Percentiles rank a stretch among this genome's conserved stretches.
These are phyloP conservation scores for Fusarium sp. DNA, from an alignment of 2,329 filamentous ascomycete species.

Conservation along the genomic window DNA sequence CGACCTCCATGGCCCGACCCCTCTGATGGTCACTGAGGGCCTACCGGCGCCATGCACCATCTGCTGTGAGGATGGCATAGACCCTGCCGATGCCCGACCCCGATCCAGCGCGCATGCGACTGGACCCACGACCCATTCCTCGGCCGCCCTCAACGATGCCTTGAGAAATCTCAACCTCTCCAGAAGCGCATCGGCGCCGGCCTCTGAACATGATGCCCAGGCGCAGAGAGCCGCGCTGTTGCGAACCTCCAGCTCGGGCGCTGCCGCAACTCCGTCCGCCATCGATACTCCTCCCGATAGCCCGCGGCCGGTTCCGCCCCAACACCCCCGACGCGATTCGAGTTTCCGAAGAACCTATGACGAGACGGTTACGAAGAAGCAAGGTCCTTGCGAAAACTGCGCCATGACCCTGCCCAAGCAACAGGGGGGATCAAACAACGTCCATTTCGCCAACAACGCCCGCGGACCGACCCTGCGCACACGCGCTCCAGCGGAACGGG, in stretches of 20 bases:
- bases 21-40: conserved; percentile 77
- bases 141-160: conserved; percentile 59
- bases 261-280: conserved; percentile 53
- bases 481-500: conserved; percentile 69
- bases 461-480: conserved; percentile 71
- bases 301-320: conserved; percentile 57
- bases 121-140: conserved; percentile 48
- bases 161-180: conserved; percentile 61
- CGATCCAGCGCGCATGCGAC: conserved; percentile 55
- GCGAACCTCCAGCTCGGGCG: conserved; percentile 53
- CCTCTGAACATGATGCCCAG: conserved; percentile 59
- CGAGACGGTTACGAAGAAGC: conserved; percentile 72
- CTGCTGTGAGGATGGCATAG: conserved; percentile 63
- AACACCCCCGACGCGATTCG: conserved; percentile 63
- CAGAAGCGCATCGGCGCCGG: conserved; percentile 58
- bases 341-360: conserved; percentile 74
- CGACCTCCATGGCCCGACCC: conserved; percentile 76
- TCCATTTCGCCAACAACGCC: conserved; percentile 51
- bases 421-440: conserved; percentile 41
- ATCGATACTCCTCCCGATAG: conserved; percentile 71
- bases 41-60: conserved; percentile 69
- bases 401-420: conserved; percentile 67
- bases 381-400: conserved; percentile 76
- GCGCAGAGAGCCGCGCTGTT: conserved; percentile 57
- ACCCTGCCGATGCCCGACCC: conserved; percentile 50